A percentile compares a stretch with the other conserved stretches of the same genome.
Evolutionary conservation across 208 protist genomes (phyloP).

Genomic region (Angomonas desouzai): DNA sequence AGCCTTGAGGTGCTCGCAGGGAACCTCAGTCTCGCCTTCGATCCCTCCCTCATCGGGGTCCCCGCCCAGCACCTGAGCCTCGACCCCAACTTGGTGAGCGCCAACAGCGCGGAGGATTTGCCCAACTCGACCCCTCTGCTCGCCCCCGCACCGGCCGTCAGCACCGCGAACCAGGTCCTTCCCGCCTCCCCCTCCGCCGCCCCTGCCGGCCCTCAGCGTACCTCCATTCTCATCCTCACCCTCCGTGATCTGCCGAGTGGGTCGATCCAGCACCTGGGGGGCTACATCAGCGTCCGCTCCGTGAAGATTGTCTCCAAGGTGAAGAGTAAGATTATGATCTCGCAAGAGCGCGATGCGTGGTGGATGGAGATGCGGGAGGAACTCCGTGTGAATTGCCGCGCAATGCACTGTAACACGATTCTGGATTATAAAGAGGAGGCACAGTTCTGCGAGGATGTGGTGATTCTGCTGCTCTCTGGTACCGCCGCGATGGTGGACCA

Average conservation of each 20-base stretch:
- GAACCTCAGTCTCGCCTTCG: background rate
- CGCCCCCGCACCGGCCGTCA: background rate
- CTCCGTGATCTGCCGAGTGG: constrained; percentile 81
- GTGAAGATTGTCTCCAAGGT: constrained; percentile 87
- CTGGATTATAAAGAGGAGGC: constrained; percentile 88
- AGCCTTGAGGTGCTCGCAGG: background rate
- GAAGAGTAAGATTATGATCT: constrained; percentile 81
- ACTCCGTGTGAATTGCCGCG: constrained; percentile 81
- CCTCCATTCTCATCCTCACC: constrained; percentile 58
- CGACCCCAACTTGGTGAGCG: background rate
- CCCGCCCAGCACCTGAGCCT: background rate
- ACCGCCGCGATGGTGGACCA: constrained; percentile 85
- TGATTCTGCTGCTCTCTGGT: constrained; percentile 81
- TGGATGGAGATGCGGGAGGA: constrained; percentile 93
- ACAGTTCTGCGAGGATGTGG: constrained; percentile 83
- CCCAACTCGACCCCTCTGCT: background rate
- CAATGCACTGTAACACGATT: constrained; percentile 88
- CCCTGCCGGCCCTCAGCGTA: constrained; percentile 4
- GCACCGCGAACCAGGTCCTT: background rate
- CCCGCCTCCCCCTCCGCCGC: background rate
- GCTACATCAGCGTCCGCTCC: constrained; percentile 81
- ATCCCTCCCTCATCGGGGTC: background rate
- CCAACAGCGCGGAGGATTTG: background rate
- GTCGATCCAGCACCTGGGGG: constrained; percentile 76
- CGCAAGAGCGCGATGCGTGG: constrained; percentile 88